Conservation (phyloP, 805 yeast species). For the Ogataea naganishii region DNA sequence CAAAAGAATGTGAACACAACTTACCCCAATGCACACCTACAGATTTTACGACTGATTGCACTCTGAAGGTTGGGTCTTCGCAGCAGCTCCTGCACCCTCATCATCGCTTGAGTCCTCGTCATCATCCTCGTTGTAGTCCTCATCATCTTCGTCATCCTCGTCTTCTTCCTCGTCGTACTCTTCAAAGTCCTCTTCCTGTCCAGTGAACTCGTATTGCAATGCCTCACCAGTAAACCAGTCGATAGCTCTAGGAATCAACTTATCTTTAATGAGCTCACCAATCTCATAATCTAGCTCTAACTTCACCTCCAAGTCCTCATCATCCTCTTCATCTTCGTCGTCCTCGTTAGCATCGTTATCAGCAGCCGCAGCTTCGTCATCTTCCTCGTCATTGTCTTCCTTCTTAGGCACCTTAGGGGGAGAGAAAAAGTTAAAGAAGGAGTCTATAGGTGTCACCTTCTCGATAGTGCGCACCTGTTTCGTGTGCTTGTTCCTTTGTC, state of each 20-base stretch:
- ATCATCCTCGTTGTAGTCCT: slow-evolving; percentile 52
- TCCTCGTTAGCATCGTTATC: slow-evolving; percentile 21
- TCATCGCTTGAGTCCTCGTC: slow-evolving; percentile 42
- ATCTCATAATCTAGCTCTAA: slow-evolving; percentile 89
- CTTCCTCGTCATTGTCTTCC: slow-evolving; percentile 32
- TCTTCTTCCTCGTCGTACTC: slow-evolving; percentile 52
- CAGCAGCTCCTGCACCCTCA: slow-evolving; percentile 26
- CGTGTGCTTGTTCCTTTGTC: slow-evolving; percentile 94
- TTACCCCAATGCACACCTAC: too few species aligned
- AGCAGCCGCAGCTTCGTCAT: slow-evolving; percentile 44
- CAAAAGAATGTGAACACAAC: too few species aligned
- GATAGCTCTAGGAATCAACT: slow-evolving; percentile 90
- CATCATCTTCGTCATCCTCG: slow-evolving; percentile 55
- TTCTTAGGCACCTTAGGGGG: slow-evolving; percentile 73
- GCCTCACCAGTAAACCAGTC: slow-evolving; percentile 99
- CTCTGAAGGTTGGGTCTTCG: slow-evolving; percentile 62
- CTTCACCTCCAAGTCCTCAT: slow-evolving; percentile 70
- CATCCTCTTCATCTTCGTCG: slow-evolving; percentile 53
- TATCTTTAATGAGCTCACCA: slow-evolving; percentile 94
- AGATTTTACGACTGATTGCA: slow-evolving; percentile 68
- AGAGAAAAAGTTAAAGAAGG: slow-evolving; percentile 91
- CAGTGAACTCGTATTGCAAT: slow-evolving; percentile 55
- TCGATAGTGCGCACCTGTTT: slow-evolving; percentile 95
- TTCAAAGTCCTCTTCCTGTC: slow-evolving; percentile 51
- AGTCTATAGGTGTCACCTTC: slow-evolving; percentile 87